A percentile compares a stretch with the other conserved stretches of the same genome.
Conservation (phyloP, 306 rosid genomes). For the Cercis canadensis region DNA sequence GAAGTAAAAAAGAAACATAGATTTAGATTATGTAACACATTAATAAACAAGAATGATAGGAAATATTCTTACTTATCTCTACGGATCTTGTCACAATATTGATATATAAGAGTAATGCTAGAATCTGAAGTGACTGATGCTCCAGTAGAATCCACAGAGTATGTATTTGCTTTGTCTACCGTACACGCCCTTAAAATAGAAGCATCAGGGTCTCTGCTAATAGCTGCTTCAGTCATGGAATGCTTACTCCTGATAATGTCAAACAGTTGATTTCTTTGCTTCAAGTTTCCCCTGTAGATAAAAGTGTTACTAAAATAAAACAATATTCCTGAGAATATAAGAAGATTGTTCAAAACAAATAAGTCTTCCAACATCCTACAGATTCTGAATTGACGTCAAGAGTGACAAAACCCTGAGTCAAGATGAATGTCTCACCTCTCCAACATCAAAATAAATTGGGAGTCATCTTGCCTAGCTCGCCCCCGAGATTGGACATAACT, state of each 20-base stretch:
- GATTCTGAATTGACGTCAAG: not conserved
- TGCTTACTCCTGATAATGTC: constrained; percentile 79
- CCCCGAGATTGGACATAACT: constrained; percentile 96
- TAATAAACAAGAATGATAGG: constrained; percentile 7
- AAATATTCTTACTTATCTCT: constrained; percentile 63
- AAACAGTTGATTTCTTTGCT: constrained; percentile 77
- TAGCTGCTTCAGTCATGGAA: constrained; percentile 70
- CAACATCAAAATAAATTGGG: constrained; percentile 78
- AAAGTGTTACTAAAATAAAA: constrained; percentile 1
- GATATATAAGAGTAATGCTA: constrained; percentile 63
- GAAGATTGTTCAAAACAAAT: constrained; percentile 2
- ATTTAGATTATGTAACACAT: not conserved
- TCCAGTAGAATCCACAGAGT: constrained; percentile 73
- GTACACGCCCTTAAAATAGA: constrained; percentile 43
- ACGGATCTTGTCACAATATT: constrained; percentile 75
- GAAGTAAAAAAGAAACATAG: constrained; percentile 10
- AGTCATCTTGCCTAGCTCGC: constrained; percentile 76
- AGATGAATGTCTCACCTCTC: constrained; percentile 69
- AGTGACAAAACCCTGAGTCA: constrained; percentile 23
- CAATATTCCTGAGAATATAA: not conserved
- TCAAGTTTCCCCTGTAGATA: constrained; percentile 70
- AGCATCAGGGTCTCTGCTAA: constrained; percentile 53
- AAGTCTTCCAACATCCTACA: constrained; percentile 15
- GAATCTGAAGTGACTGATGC: constrained; percentile 78
- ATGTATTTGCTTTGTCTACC: constrained; percentile 44